phyloP scores from a whole-genome alignment of 345 rosid genomes.

The Rhodamnia rubescens region DNA sequence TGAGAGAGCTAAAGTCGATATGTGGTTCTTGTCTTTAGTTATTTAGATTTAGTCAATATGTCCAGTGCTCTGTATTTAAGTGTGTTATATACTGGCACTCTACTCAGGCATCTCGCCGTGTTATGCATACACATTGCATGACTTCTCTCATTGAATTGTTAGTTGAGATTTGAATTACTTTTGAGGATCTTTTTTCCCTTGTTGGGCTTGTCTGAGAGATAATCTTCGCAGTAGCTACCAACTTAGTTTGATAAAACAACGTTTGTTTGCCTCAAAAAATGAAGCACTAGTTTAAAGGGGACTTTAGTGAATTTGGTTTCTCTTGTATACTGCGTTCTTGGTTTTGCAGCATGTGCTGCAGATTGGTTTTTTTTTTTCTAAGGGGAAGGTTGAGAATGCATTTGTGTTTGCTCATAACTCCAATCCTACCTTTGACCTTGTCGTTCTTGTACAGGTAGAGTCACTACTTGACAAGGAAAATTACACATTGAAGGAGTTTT shows the following conservation, averaged over 20 bases:
- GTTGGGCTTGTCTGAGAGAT: not conserved
- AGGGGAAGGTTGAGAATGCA: not conserved
- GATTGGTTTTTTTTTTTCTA: not conserved
- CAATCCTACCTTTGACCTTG: not conserved
- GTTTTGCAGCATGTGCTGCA: not conserved
- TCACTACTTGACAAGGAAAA: constrained; percentile 77
- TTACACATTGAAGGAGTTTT: no score
- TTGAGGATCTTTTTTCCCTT: not conserved
- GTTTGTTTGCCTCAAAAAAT: not conserved
- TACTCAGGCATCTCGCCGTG: not conserved
- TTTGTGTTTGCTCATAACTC: not conserved
- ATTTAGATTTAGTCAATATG: not conserved
- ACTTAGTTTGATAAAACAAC: not conserved
- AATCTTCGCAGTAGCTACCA: not conserved
- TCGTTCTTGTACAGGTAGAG: constrained; percentile 49
- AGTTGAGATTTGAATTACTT: not conserved
- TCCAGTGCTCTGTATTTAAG: not conserved
- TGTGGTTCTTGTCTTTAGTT: not conserved
- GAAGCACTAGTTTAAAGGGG: not conserved
- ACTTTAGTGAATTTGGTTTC: not conserved
- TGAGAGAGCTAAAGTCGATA: not conserved
- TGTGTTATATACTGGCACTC: not conserved
- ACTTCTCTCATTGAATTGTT: not conserved
- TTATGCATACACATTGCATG: not conserved
- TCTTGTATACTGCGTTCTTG: not conserved